Percentiles rank a stretch among this genome's conserved stretches.
phyloP scores from a whole-genome alignment of 2,329 filamentous ascomycete species.

The Plenodomus lindquistii region DNA sequence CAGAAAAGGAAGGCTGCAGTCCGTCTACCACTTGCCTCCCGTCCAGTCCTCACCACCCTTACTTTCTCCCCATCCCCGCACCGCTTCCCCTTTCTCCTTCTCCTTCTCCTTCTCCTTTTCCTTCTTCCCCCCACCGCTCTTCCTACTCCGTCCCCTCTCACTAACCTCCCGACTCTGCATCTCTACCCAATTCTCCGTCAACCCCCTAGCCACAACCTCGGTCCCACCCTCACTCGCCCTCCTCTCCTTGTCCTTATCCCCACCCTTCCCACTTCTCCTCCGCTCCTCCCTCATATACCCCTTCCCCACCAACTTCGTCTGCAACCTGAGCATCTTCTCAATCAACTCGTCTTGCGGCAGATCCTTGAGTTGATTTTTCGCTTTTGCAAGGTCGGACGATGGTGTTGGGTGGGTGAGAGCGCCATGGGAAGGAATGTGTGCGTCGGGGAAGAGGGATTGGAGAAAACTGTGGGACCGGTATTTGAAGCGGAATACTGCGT shows the following conservation, averaged over 20 bases:
- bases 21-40: background rate
- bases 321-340: constrained; percentile 13
- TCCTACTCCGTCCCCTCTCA: constrained; percentile 3
- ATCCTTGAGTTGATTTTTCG: constrained; percentile 21
- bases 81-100: background rate
- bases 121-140: background rate
- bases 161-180: constrained; percentile 13
- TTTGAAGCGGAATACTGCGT: constrained; percentile 55
- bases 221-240: constrained; percentile 1
- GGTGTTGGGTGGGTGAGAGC: background rate
- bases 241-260: background rate
- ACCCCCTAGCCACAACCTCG: constrained; percentile 11
- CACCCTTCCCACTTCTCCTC: background rate
- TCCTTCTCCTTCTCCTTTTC: background rate
- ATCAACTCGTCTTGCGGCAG: constrained; percentile 30
- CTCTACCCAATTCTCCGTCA: constrained; percentile 28
- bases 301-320: constrained; percentile 28
- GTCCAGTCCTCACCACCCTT: background rate
- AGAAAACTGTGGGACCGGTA: constrained; percentile 45
- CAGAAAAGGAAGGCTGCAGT: background rate
- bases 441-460: constrained; percentile 35
- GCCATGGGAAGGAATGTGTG: background rate
- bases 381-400: background rate
- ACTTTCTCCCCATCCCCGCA: background rate
- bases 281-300: constrained; percentile 5